phyloP scores from a whole-genome alignment of 1,284 basidiomycete genomes.

The Laetiporus sulphureus region DNA sequence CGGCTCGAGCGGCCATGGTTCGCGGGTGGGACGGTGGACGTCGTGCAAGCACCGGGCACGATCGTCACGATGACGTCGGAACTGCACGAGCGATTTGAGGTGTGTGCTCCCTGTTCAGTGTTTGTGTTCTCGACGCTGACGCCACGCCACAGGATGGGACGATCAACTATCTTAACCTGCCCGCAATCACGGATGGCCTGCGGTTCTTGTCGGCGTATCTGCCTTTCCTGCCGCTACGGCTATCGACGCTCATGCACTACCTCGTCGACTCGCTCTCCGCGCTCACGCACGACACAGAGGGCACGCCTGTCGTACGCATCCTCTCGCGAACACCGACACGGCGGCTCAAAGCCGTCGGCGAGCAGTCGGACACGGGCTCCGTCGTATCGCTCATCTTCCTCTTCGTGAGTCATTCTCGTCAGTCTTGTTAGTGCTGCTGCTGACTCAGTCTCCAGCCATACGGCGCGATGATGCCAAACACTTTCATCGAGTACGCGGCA shows the following conservation, averaged over 20 bases:
- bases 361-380: conserved; percentile 61
- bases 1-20: conserved; percentile 73
- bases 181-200: conserved; percentile 69
- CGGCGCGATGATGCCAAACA: conserved; percentile 61
- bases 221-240: conserved; percentile 66
- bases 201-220: conserved; percentile 70
- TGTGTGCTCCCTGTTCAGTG: conserved; percentile 19
- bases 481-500: conserved; percentile 64
- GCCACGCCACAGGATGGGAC: conserved; percentile 65
- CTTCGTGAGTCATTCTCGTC: conserved; percentile 37
- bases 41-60: conserved; percentile 72
- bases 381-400: conserved; percentile 59
- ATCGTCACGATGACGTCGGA: conserved; percentile 56
- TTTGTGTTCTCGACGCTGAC: conserved; percentile 4
- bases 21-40: conserved; percentile 73
- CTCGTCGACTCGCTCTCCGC: conserved; percentile 47
- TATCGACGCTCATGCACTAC: conserved; percentile 52
- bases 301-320: conserved; percentile 53
- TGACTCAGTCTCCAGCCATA: conserved; percentile 35
- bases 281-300: conserved; percentile 52
- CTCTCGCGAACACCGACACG: conserved; percentile 49
- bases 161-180: conserved; percentile 70
- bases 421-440: conserved; percentile 3
- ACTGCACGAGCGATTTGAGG: conserved; percentile 71
- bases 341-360: conserved; percentile 50